Percentiles rank a stretch among this genome's conserved stretches.
Evolutionary conservation across 768 basidiomycete species (phyloP).

Genomic region (Mycena capillaripes): DNA sequence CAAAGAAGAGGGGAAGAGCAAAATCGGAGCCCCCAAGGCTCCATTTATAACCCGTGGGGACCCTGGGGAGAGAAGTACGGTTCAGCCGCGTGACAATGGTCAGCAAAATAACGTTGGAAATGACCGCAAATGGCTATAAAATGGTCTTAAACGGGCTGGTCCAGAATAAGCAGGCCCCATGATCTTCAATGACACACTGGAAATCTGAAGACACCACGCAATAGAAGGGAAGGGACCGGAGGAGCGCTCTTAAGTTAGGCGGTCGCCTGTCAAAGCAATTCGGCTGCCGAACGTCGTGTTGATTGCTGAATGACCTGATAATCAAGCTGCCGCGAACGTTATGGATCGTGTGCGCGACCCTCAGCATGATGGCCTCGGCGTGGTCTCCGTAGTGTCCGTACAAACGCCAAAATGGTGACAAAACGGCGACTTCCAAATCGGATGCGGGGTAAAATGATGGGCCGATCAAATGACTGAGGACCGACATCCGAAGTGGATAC

Average conservation of each 20-base stretch:
- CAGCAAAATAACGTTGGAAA: conserved; percentile 21
- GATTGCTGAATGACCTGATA: not conserved
- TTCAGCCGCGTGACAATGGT: conserved; percentile 7
- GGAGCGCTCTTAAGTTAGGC: not conserved
- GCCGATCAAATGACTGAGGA: conserved; percentile 1
- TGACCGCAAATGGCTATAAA: not conserved
- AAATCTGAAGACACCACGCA: not conserved
- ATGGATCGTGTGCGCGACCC: too few relatives aligned
- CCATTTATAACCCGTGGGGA: conserved; percentile 24
- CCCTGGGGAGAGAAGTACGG: not conserved
- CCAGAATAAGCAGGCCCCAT: conserved; percentile 1
- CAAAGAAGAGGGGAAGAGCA: not conserved
- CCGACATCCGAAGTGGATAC: not conserved
- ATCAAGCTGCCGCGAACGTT: too few relatives aligned
- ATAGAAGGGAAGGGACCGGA: not conserved
- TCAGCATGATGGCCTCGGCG: too few relatives aligned
- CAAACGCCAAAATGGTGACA: not conserved
- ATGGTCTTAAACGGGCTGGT: not conserved
- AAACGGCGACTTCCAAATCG: conserved; percentile 17
- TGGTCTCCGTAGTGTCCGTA: too few relatives aligned
- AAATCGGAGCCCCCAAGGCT: not conserved
- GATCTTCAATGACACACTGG: not conserved
- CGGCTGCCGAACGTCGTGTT: not conserved
- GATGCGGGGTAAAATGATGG: conserved; percentile 20
- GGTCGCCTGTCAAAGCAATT: not conserved